Evolutionary conservation across 768 basidiomycete genomes (phyloP).

Genomic region (Postia placenta): DNA sequence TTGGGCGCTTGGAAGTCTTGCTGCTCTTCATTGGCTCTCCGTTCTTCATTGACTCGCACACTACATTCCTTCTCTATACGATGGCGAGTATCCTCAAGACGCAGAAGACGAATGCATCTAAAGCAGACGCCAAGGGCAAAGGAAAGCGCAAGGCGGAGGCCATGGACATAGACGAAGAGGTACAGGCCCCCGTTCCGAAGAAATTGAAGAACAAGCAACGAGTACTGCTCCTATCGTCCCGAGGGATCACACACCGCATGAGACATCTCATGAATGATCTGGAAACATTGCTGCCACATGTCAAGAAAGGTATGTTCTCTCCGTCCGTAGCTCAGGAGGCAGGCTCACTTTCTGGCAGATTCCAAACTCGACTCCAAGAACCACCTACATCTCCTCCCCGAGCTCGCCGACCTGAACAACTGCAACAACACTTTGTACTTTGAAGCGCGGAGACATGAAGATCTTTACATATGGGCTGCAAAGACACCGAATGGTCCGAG

Average conservation of each 20-base stretch:
- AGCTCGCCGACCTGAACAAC: slow-evolving; percentile 94
- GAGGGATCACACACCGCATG: slow-evolving; percentile 95
- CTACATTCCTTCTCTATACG: too few relatives aligned
- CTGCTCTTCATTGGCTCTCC: too few relatives aligned
- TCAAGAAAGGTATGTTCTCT: slow-evolving; percentile 84
- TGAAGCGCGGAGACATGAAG: slow-evolving; percentile 92
- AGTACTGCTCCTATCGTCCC: slow-evolving; percentile 85
- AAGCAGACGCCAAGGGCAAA: slow-evolving; percentile 38
- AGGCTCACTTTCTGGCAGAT: slow-evolving; percentile 61
- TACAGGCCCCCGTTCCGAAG: slow-evolving; percentile 31
- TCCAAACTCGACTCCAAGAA: slow-evolving; percentile 97
- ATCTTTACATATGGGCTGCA: slow-evolving; percentile 93
- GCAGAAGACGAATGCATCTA: slow-evolving; percentile 51
- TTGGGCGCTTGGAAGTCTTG: too few relatives aligned
- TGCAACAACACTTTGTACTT: slow-evolving; percentile 98
- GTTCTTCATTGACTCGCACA: too few relatives aligned
- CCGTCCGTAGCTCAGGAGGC: too few relatives aligned
- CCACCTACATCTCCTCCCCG: slow-evolving; percentile 86
- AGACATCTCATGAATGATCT: slow-evolving; percentile 95
- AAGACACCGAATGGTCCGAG: slow-evolving; percentile 98
- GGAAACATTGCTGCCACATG: slow-evolving; percentile 84
- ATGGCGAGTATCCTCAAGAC: slow-evolving; percentile 67
- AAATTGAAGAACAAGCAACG: slow-evolving; percentile 90
- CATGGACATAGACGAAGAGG: slow-evolving; percentile 48
- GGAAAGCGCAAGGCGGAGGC: slow-evolving; percentile 62